These are phyloP conservation scores for Pichia sp. DNA, from an alignment of 1,139 yeast genomes.

Conservation along the genomic window DNA sequence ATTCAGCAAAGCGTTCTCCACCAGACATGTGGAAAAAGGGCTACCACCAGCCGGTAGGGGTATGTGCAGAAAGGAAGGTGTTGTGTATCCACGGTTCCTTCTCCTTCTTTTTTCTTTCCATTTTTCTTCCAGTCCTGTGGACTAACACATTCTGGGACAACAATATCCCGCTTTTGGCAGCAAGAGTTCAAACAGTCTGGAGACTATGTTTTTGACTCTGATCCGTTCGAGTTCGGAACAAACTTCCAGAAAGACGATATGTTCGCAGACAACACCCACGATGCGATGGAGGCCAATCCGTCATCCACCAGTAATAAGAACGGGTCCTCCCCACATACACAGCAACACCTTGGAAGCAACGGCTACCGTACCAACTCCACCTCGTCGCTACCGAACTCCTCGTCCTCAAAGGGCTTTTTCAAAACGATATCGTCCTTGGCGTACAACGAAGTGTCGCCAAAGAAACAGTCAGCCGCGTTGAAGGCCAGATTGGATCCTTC, in stretches of 20 bases:
- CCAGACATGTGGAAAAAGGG: constrained; percentile 25
- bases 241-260: constrained; percentile 8
- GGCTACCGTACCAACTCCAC: background rate
- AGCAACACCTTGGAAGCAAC: background rate
- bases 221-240: constrained; percentile 10
- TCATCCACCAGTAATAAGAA: background rate
- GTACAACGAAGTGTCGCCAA: constrained; percentile 15
- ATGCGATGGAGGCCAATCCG: background rate
- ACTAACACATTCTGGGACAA: background rate
- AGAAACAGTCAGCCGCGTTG: constrained; percentile 10
- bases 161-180: constrained; percentile 2
- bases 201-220: constrained; percentile 18
- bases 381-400: background rate
- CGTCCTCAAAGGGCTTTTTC: constrained; percentile 12
- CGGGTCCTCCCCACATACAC: background rate
- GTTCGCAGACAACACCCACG: background rate
- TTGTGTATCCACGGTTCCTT: background rate
- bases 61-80: constrained; percentile 13
- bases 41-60: constrained; percentile 27
- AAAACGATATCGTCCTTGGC: constrained; percentile 11
- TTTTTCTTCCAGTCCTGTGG: background rate
- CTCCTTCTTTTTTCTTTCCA: background rate
- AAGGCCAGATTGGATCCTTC: constrained; percentile 13
- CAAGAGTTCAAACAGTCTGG: constrained; percentile 12
- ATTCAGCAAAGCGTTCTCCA: background rate